Evolutionary conservation across 768 basidiomycete species (phyloP).

Genomic region (Amylocystis lapponica): DNA sequence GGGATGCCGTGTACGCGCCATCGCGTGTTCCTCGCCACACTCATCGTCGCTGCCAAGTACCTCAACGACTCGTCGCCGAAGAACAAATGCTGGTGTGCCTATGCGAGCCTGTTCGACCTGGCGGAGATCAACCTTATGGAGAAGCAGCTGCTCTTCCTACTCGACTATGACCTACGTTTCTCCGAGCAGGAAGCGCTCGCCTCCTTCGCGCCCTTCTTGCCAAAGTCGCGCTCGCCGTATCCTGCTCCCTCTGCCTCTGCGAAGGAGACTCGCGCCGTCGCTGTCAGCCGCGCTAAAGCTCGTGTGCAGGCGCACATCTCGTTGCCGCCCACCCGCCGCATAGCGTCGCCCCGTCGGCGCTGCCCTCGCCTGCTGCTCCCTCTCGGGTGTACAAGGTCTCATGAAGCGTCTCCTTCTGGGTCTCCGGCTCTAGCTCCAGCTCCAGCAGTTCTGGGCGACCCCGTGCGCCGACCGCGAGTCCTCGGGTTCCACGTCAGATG

Average conservation of each 20-base stretch:
- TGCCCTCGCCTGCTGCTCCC: conserved; percentile 32
- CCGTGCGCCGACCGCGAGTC: conserved; percentile 23
- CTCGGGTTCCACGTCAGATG: conserved; percentile 9
- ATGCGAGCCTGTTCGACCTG: conserved; percentile 70
- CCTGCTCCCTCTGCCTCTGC: conserved; percentile 25
- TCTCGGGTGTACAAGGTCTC: conserved; percentile 53
- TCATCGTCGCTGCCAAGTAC: conserved; percentile 96
- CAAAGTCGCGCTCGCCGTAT: conserved; percentile 12
- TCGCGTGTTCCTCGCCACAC: conserved; percentile 90
- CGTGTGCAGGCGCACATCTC: conserved; percentile 45
- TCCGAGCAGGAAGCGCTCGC: conserved; percentile 69
- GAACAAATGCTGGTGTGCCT: conserved; percentile 89
- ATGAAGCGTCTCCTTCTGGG: conserved; percentile 47
- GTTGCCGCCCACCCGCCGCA: conserved; percentile 36
- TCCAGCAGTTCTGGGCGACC: conserved; percentile 2
- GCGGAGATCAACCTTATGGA: conserved; percentile 94
- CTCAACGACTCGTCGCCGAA: conserved; percentile 95
- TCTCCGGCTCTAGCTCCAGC: conserved; percentile 25
- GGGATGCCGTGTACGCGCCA: conserved; percentile 91
- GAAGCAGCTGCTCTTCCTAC: conserved; percentile 85
- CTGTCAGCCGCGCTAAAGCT: conserved; percentile 52
- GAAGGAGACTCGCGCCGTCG: conserved; percentile 44
- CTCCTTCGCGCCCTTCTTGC: conserved; percentile 67
- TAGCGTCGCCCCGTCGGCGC: conserved; percentile 22
- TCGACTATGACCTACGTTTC: conserved; percentile 91